Evolutionary conservation across 495 filamentous ascomycete species (phyloP).

Genomic region (Copromyces sp.): DNA sequence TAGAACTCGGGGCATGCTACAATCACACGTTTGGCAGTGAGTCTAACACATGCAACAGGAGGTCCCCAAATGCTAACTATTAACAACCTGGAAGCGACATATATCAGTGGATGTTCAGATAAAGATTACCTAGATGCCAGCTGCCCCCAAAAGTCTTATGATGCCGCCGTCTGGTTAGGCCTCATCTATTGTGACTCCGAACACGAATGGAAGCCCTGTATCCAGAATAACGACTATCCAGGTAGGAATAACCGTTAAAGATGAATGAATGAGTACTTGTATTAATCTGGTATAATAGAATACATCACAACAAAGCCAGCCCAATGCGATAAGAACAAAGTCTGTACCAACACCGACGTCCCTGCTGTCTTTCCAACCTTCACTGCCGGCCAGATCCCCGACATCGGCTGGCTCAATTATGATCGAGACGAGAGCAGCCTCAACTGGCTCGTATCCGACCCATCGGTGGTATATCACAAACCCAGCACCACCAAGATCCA

Average conservation of each 20-base stretch:
- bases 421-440: not conserved
- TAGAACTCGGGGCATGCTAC: conserved; percentile 20
- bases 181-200: not conserved
- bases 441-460: not conserved
- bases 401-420: not conserved
- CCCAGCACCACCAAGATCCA: not conserved
- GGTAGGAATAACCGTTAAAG: too few species aligned
- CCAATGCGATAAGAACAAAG: not conserved
- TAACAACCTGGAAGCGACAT: conserved; percentile 10
- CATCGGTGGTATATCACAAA: not conserved
- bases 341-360: not conserved
- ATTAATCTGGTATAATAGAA: not conserved
- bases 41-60: too few species aligned
- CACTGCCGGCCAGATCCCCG: not conserved
- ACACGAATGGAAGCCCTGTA: not conserved
- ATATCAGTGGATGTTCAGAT: conserved; percentile 28
- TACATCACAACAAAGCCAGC: not conserved
- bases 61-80: too few species aligned
- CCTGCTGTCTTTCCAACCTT: not conserved
- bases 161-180: not conserved
- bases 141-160: conserved; percentile 13
- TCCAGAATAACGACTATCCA: not conserved
- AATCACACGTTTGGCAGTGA: conserved; percentile 4
- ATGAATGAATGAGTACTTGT: too few species aligned
- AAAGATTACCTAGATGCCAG: conserved; percentile 3